These are phyloP conservation scores for Fraxinus dipetala DNA, from an alignment of 305 asterid species.

Conservation along the genomic window DNA sequence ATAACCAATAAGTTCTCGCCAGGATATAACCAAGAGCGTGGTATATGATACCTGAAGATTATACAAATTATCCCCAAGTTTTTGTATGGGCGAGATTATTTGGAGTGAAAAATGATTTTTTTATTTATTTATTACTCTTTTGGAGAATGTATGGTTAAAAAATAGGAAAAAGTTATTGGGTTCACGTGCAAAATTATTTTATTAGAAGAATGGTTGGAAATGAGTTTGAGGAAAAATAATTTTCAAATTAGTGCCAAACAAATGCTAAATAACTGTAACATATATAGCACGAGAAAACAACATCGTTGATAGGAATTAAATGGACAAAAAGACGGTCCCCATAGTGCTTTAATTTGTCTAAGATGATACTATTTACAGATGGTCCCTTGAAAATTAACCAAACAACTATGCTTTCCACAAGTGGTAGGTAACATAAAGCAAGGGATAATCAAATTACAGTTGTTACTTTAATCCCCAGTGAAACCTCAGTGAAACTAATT, in stretches of 20 bases:
- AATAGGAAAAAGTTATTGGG: not conserved
- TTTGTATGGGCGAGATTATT: not conserved
- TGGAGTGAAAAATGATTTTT: not conserved
- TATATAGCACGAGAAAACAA: not conserved
- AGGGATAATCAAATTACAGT: not conserved
- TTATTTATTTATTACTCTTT: too few relatives aligned
- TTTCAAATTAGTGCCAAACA: not conserved
- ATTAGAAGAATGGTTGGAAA: not conserved
- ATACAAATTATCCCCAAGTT: not conserved
- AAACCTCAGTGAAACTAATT: not conserved
- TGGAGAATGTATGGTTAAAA: not conserved
- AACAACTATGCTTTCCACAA: not conserved
- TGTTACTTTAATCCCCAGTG: not conserved
- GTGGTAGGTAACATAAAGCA: not conserved
- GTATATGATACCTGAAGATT: conserved; percentile 58
- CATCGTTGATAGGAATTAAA: not conserved
- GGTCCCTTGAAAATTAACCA: not conserved
- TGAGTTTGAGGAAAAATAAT: not conserved
- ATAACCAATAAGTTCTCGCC: conserved; percentile 65
- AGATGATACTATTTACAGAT: not conserved
- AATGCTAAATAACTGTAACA: not conserved
- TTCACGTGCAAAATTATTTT: not conserved
- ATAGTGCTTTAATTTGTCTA: not conserved
- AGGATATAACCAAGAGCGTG: conserved; percentile 63
- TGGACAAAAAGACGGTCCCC: not conserved